Conservation (phyloP, 2,329 filamentous ascomycete species). For the Claviceps capensis region DNA sequence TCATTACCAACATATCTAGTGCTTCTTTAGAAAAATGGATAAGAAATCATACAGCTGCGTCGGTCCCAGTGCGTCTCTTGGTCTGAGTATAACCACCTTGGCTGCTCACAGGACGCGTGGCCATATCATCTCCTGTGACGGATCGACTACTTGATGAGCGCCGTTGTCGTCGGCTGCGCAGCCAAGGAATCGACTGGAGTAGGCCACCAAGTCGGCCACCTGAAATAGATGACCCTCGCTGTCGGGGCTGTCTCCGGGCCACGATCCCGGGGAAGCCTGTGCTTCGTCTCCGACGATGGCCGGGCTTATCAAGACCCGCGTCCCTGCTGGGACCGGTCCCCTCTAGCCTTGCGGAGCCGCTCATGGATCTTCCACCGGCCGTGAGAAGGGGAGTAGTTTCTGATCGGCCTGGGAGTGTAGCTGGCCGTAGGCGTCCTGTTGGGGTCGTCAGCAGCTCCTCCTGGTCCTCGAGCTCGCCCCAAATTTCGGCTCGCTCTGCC, state of each 20-base stretch:
- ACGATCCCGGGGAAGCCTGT: constrained; percentile 50
- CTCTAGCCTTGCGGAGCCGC: constrained; percentile 12
- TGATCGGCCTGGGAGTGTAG: constrained; percentile 29
- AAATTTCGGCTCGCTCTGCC: constrained; percentile 66
- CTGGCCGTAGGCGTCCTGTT: constrained; percentile 30
- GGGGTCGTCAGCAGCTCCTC: constrained; percentile 30
- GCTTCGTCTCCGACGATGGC: constrained; percentile 38
- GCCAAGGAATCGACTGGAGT: constrained; percentile 41
- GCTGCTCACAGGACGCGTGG: not conserved
- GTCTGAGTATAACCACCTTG: not conserved
- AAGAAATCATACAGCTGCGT: constrained; percentile 20
- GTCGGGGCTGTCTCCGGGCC: constrained; percentile 31
- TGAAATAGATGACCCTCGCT: constrained; percentile 29
- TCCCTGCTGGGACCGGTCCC: constrained; percentile 19
- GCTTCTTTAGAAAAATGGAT: not conserved
- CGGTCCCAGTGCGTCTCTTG: constrained; percentile 1
- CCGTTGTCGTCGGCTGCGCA: constrained; percentile 15
- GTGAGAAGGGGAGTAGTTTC: constrained; percentile 28
- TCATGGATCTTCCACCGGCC: constrained; percentile 19
- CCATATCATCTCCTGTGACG: constrained; percentile 1
- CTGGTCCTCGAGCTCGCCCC: constrained; percentile 75
- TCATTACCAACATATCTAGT: not conserved
- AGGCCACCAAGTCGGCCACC: constrained; percentile 38
- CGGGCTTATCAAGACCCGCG: constrained; percentile 17
- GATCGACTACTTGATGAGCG: constrained; percentile 6